Base-by-base conservation (phyloP, 371 early-diverging fungal species). In the Rhizomucor miehei region DNA sequence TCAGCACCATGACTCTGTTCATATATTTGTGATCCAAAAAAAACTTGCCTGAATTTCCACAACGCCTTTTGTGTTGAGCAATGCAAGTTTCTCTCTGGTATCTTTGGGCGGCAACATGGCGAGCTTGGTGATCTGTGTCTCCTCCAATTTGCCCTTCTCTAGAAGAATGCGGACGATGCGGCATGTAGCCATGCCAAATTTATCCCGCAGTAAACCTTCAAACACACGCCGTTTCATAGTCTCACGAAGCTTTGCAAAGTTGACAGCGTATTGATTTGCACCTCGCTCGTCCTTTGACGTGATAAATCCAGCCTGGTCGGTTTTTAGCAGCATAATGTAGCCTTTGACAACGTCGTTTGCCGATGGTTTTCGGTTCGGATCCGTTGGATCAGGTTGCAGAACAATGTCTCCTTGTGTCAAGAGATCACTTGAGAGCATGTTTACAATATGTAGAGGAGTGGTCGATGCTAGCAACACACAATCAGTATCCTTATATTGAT, bases 71-170 rank as follows among this genome's bases (percentile, higher is more conserved):
- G 81, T 72, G 21, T 84, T 69, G 48, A 95, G 62, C 24, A 80
- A 68, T 40, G 82, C 86, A 35, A 91, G 62, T 23, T 81, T 81
- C 60, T 89, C 87, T 48, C 94, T 70, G 1, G 88, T 85, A 49
- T 79, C 84, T 60, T 87, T 88, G 41, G 77, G 70, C 1, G 88
- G 84, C 58, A 92, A 65, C 85, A 95, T 87, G 48, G 92, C 88
- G 16, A 89, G 54, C 59, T 89, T 89, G 21, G 85, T 77, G 19
- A 91, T 75, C 72, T 88, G 83, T 57, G 88, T 88, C 57, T 95
- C 96, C 54, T 92, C 92, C 56, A 94, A 67, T 70, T 91, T 91
- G 38, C 89, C 88, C 64, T 88, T 88, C 38, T 84, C 82, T 44
- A 79, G 65, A 63, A 95, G 62, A 48, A 94, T 80, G 37, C 90